phyloP scores from a whole-genome alignment of 768 basidiomycete genomes.

The Suillus subalutaceus region DNA sequence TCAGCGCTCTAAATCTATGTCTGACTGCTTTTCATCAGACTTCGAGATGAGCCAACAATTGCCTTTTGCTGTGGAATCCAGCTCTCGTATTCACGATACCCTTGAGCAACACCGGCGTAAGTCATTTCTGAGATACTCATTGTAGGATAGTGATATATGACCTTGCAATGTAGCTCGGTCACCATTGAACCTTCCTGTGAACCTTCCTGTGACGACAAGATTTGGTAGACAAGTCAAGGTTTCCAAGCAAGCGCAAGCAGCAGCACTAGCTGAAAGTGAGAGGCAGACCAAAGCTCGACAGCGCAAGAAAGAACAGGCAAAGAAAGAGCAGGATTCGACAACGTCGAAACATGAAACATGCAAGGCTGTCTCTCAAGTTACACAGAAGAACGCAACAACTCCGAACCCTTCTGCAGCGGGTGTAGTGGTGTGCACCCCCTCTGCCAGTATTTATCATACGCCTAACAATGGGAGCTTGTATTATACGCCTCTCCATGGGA shows the following conservation, averaged over 20 bases:
- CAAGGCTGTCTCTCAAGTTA: background rate
- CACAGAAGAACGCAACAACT: slow-evolving; percentile 1
- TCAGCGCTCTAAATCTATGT: background rate
- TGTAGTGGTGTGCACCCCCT: background rate
- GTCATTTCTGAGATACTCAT: slow-evolving; percentile 8
- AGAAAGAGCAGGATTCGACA: slow-evolving; percentile 1
- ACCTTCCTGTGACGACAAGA: slow-evolving; percentile 20
- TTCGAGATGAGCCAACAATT: slow-evolving; percentile 34
- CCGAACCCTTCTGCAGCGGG: slow-evolving; percentile 3
- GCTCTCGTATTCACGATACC: slow-evolving; percentile 25
- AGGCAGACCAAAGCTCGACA: slow-evolving; percentile 2
- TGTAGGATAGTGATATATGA: slow-evolving; percentile 11
- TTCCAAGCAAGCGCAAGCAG: slow-evolving; percentile 22
- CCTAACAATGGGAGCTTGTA: slow-evolving; percentile 9
- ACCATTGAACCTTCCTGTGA: slow-evolving; percentile 6
- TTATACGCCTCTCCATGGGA: slow-evolving; percentile 10
- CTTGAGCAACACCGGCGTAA: slow-evolving; percentile 18
- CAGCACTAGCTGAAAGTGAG: slow-evolving; percentile 7
- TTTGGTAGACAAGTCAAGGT: slow-evolving; percentile 29
- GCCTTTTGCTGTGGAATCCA: slow-evolving; percentile 30
- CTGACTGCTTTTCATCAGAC: slow-evolving; percentile 18
- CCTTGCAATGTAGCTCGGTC: slow-evolving; percentile 15
- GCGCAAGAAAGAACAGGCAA: slow-evolving; percentile 10
- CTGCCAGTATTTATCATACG: slow-evolving; percentile 13
- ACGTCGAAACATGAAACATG: background rate